These are phyloP conservation scores for Hibiscus tridactylites DNA, from an alignment of 345 rosid species.

Conservation along the genomic window DNA sequence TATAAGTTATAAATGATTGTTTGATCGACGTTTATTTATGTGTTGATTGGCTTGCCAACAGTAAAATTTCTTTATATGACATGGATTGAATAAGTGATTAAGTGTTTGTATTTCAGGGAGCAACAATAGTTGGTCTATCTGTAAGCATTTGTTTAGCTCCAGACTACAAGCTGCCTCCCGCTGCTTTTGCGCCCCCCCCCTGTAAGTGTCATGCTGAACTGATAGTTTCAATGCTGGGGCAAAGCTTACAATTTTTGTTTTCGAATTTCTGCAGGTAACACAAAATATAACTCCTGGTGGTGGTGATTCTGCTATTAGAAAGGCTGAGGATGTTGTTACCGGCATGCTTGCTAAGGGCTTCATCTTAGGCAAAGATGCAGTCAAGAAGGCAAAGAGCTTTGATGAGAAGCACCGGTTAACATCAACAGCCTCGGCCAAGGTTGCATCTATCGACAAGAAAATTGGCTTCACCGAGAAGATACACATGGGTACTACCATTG, in stretches of 20 bases:
- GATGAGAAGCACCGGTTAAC: conserved; percentile 92
- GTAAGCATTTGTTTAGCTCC: conserved; percentile 60
- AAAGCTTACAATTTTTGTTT: neutral
- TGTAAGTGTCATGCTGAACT: conserved; percentile 32
- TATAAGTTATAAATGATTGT: neutral
- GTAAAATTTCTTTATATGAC: neutral
- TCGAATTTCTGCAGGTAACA: conserved; percentile 31
- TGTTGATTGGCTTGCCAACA: neutral
- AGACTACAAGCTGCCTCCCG: conserved; percentile 75
- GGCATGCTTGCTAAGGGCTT: conserved; percentile 93
- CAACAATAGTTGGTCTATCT: conserved; percentile 79
- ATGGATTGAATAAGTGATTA: neutral
- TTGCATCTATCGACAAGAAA: conserved; percentile 70
- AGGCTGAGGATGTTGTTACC: conserved; percentile 86
- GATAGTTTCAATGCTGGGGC: neutral
- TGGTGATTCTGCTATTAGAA: conserved; percentile 58
- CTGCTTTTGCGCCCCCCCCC: conserved; percentile 44
- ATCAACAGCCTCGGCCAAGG: conserved; percentile 83
- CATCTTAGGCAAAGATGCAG: conserved; percentile 82
- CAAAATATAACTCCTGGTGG: conserved; percentile 43
- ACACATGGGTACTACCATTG: conserved; percentile 55
- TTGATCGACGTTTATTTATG: neutral
- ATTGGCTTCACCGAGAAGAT: conserved; percentile 79
- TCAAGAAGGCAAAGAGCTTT: conserved; percentile 70
- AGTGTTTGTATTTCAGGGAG: conserved; percentile 55